Percentiles rank a stretch among this genome's conserved stretches.
Conservation (phyloP, 192 early-diverging fungal species). For the Coemansia sp. region DNA sequence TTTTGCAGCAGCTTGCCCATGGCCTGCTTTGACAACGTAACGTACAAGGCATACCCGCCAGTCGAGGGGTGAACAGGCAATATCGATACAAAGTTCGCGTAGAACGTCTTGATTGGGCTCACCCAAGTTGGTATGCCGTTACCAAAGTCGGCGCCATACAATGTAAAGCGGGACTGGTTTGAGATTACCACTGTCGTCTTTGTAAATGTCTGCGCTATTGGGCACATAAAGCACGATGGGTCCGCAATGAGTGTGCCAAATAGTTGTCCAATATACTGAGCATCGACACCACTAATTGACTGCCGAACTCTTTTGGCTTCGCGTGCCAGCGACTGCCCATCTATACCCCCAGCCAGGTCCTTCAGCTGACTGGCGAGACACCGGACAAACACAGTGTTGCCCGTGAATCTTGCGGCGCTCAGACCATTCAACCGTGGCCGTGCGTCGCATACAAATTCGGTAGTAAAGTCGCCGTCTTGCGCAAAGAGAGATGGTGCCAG, state of each 20-base stretch:
- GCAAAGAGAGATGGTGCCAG: background rate
- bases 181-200: slow-evolving; percentile 11
- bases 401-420: background rate
- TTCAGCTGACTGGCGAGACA: background rate
- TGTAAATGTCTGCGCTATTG: slow-evolving; percentile 9
- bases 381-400: background rate
- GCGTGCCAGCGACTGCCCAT: slow-evolving; percentile 2
- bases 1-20: slow-evolving; percentile 21
- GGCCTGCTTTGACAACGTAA: slow-evolving; percentile 9
- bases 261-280: slow-evolving; percentile 6
- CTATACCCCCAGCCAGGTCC: background rate
- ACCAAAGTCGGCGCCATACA: slow-evolving; percentile 34
- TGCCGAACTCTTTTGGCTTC: slow-evolving; percentile 3
- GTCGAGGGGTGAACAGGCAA: background rate
- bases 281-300: background rate
- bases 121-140: slow-evolving; percentile 26
- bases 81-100: slow-evolving; percentile 15
- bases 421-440: slow-evolving; percentile 19
- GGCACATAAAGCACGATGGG: slow-evolving; percentile 9
- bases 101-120: slow-evolving; percentile 9
- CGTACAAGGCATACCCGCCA: slow-evolving; percentile 21
- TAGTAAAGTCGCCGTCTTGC: background rate
- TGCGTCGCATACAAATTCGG: slow-evolving; percentile 10
- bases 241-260: background rate
- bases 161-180: slow-evolving; percentile 28